Evolutionary conservation across 169 alveolate genomes (phyloP), one percentile per base, ranked within the genome.

Genomic region (Besnoitia besnoiti): DNA sequence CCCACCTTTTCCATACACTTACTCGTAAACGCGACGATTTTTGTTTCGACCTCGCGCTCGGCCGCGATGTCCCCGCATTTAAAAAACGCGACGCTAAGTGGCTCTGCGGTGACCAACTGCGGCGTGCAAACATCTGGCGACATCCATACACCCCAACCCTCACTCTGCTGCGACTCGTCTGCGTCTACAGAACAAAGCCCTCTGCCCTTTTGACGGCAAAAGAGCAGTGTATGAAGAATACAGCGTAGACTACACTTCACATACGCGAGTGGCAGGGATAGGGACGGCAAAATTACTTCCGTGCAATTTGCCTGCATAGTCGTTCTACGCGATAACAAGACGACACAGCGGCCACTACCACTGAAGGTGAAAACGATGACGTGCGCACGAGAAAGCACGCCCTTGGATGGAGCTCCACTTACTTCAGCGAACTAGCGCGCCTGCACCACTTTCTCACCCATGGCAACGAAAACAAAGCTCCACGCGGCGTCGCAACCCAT

Each of bases 261-360:
- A 42, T 73, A 73, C 82, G 82, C 82, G n/a, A 73, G 82, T 27
- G 82, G 82, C 39, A 73, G 82, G 27, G 82, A 73, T 0, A 73
- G 82, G 44, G 46, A 37, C n/a, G 82, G 82, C 82, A 73, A 73
- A 73, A 73, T 37, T 19, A 73, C 46, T n/a, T 73, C 82, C n/a
- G 46, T 42, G 82, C 82, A 73, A 37, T 73, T 73, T 3, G 82
- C 39, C 82, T 73, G 82, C 82, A 73, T 73, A 55, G 67, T 55
- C 67, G 67, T 55, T 55, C 67, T 55, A 10, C 67, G 24, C 67
- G 30, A 5, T 19, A 55, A 21, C 7, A 0, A 55, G 3, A 19
- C 33, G 30, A 55, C 67, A n/a, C 67, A n/a, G n/a, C n/a, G n/a
- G n/a, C n/a, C n/a, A n/a, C n/a, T n/a, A n/a, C n/a, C n/a, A n/a